These are phyloP conservation scores for Nakazawaea anatomiae DNA, from an alignment of 805 yeast species.

Conservation along the genomic window DNA sequence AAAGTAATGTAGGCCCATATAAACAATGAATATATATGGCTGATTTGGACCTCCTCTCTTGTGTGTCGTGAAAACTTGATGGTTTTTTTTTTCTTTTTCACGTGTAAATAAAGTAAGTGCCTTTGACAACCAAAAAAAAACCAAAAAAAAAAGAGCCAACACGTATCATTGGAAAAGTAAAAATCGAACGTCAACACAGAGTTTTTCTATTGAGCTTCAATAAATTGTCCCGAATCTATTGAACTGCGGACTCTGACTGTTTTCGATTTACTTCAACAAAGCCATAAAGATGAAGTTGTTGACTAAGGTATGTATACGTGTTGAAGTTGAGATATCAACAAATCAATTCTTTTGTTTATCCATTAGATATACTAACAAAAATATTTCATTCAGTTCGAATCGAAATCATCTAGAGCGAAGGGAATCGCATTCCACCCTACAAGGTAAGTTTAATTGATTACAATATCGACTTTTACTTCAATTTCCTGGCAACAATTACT, in stretches of 20 bases:
- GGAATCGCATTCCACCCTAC: slow-evolving; percentile 97
- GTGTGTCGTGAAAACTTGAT: too few species aligned
- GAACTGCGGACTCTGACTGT: too few species aligned
- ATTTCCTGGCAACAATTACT: not conserved
- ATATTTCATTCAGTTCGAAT: slow-evolving; percentile 61
- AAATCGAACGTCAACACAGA: not conserved
- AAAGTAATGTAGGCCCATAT: too few species aligned
- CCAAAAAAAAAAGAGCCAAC: not conserved
- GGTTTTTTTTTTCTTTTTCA: not conserved
- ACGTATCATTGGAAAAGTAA: not conserved
- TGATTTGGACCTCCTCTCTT: too few species aligned
- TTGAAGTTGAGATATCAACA: not conserved
- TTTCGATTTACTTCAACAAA: too few species aligned
- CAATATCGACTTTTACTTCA: not conserved
- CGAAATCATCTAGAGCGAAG: slow-evolving; percentile 95
- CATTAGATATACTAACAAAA: slow-evolving; percentile 20
- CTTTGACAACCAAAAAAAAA: not conserved
- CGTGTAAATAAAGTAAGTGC: not conserved
- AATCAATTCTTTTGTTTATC: not conserved
- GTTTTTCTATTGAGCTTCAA: too few species aligned
- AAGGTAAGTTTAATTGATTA: slow-evolving; percentile 29
- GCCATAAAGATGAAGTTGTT: slow-evolving; percentile 70
- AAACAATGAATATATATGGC: too few species aligned
- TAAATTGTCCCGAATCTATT: too few species aligned
- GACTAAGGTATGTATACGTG: slow-evolving; percentile 45